Evolutionary conservation across 768 basidiomycete genomes (phyloP).

Genomic region (Boletus huronensis): DNA sequence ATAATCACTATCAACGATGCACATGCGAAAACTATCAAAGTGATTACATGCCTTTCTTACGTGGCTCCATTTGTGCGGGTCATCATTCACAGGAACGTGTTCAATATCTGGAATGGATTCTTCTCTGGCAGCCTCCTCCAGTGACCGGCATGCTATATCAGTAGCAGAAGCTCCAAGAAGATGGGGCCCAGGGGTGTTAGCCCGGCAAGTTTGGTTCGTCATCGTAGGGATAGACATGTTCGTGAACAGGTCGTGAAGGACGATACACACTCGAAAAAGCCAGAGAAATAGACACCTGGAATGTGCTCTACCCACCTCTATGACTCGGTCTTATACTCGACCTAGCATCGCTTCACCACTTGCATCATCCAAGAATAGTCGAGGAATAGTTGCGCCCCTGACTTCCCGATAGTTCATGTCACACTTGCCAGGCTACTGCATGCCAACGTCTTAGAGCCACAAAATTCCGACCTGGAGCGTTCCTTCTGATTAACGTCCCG

Average conservation of each 20-base stretch:
- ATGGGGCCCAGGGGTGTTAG: not conserved
- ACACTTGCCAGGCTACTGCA: constrained; percentile 1
- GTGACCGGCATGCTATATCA: not conserved
- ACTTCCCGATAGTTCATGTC: not conserved
- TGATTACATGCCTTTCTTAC: constrained; percentile 47
- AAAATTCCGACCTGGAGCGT: not conserved
- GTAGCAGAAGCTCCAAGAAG: not conserved
- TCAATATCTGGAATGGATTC: constrained; percentile 31
- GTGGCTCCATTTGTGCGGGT: constrained; percentile 58
- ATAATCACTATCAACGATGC: not conserved
- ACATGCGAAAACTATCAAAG: not conserved
- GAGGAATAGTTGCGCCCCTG: not conserved
- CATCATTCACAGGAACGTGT: constrained; percentile 45
- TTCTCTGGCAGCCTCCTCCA: constrained; percentile 2
- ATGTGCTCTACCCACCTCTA: constrained; percentile 2
- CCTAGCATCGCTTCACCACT: constrained; percentile 1
- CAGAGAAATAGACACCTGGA: not conserved
- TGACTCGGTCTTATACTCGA: constrained; percentile 20
- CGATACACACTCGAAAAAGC: constrained; percentile 4
- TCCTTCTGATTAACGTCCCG: not conserved
- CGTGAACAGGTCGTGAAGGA: constrained; percentile 2
- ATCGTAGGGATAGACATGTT: constrained; percentile 11
- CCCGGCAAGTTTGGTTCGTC: not conserved
- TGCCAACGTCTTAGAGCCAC: not conserved
- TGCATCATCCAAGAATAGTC: not conserved